phyloP scores from a whole-genome alignment of 768 basidiomycete genomes.

The Leccinum rimulosum region DNA sequence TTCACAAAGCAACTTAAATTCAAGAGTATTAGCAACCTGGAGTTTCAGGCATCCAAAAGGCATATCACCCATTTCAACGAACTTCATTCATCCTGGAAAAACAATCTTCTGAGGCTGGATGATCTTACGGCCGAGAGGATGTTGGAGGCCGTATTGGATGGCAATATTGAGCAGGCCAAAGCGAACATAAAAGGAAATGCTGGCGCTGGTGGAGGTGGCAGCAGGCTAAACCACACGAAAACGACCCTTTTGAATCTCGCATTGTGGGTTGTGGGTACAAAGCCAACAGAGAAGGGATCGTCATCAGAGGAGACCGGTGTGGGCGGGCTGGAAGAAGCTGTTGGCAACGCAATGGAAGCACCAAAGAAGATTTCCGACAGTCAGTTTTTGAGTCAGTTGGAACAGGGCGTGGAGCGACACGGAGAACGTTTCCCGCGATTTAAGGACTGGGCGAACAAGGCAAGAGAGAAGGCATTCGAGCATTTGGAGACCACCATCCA shows the following conservation, averaged over 20 bases:
- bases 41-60: conserved; percentile 14
- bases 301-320: too few relatives aligned
- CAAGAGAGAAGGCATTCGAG: background rate
- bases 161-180: conserved; percentile 3
- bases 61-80: conserved; percentile 13
- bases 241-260: too few relatives aligned
- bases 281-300: background rate
- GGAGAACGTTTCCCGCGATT: background rate
- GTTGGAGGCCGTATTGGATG: conserved; percentile 5
- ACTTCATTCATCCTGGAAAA: background rate
- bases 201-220: too few relatives aligned
- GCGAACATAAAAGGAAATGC: background rate
- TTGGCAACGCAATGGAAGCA: background rate
- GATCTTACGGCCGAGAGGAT: background rate
- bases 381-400: conserved; percentile 17
- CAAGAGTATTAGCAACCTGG: conserved; percentile 4
- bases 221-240: too few relatives aligned
- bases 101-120: background rate
- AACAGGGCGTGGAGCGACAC: background rate
- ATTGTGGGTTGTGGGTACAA: background rate
- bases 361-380: conserved; percentile 9
- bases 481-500: background rate
- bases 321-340: background rate
- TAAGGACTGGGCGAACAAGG: background rate
- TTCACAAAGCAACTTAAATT: conserved; percentile 2